These are phyloP conservation scores for Hypoxylon sp. DNA, from an alignment of 2,329 filamentous ascomycete genomes.

Conservation along the genomic window DNA sequence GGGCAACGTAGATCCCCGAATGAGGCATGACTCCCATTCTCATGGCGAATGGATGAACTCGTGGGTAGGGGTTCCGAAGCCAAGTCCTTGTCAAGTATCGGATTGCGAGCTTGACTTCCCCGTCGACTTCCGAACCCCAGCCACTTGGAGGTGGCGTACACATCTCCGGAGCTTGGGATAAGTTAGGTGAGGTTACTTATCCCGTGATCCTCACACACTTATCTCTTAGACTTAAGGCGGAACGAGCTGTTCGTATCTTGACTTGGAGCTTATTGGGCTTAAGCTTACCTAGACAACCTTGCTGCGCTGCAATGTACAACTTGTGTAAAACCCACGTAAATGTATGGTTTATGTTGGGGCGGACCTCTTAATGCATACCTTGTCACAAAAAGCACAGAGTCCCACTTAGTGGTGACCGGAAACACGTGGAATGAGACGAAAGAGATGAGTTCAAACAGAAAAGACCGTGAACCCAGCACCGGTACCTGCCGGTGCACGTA, in stretches of 20 bases:
- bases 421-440: conserved; percentile 38
- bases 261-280: conserved; percentile 12
- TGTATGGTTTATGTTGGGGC: conserved; percentile 12
- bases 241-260: conserved; percentile 9
- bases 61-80: conserved; percentile 40
- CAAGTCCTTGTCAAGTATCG: conserved; percentile 24
- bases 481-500: conserved; percentile 37
- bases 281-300: conserved; percentile 29
- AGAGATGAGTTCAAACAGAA: conserved; percentile 28
- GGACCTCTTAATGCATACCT: conserved; percentile 29
- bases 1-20: conserved; percentile 18
- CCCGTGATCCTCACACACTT: conserved; percentile 16
- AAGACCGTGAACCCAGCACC: conserved; percentile 30
- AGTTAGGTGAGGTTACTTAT: conserved; percentile 8
- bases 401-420: conserved; percentile 46
- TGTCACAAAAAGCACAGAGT: conserved; percentile 40
- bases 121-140: conserved; percentile 12
- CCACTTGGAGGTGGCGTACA: conserved; percentile 3
- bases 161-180: neutral
- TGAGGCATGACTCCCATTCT: conserved; percentile 11
- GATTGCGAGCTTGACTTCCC: conserved; percentile 24
- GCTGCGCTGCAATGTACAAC: conserved; percentile 4
- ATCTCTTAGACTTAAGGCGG: conserved; percentile 2
- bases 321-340: neutral
- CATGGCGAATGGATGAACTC: conserved; percentile 11